phyloP scores from a whole-genome alignment of 1,284 basidiomycete genomes.

The Gymnopus androsaceus region DNA sequence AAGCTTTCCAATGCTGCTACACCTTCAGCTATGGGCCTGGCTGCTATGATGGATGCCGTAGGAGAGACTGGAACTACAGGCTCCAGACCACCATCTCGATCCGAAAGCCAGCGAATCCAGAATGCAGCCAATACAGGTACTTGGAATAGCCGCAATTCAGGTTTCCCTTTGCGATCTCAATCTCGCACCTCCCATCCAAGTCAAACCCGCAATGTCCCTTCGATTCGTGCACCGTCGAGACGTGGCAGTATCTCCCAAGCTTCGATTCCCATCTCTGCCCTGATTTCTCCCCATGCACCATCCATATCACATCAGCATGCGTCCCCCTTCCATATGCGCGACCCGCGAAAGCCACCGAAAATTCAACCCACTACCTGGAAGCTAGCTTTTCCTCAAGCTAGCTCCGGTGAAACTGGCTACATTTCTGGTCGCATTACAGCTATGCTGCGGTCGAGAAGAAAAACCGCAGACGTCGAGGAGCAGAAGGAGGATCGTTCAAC shows the following conservation, averaged over 20 bases:
- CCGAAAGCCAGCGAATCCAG: constrained; percentile 15
- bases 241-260: constrained; percentile 52
- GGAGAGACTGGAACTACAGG: constrained; percentile 6
- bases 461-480: constrained; percentile 1
- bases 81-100: constrained; percentile 24
- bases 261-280: constrained; percentile 76
- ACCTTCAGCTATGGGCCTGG: constrained; percentile 21
- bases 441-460: not conserved
- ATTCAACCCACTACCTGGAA: constrained; percentile 61
- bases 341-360: constrained; percentile 66
- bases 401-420: constrained; percentile 21
- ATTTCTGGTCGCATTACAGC: constrained; percentile 6
- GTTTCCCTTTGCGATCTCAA: constrained; percentile 22
- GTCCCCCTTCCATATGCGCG: constrained; percentile 72
- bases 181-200: constrained; percentile 21
- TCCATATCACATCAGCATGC: constrained; percentile 52
- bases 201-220: constrained; percentile 25
- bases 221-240: constrained; percentile 19
- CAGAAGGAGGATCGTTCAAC: constrained; percentile 28
- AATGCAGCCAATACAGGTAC: constrained; percentile 50
- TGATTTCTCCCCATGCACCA: constrained; percentile 74
- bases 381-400: constrained; percentile 42
- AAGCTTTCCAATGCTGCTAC: constrained; percentile 54
- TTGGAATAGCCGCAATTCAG: constrained; percentile 43
- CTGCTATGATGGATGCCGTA: constrained; percentile 13